Conservation (phyloP, 306 rosid species). For the Acacia melanoxylon region DNA sequence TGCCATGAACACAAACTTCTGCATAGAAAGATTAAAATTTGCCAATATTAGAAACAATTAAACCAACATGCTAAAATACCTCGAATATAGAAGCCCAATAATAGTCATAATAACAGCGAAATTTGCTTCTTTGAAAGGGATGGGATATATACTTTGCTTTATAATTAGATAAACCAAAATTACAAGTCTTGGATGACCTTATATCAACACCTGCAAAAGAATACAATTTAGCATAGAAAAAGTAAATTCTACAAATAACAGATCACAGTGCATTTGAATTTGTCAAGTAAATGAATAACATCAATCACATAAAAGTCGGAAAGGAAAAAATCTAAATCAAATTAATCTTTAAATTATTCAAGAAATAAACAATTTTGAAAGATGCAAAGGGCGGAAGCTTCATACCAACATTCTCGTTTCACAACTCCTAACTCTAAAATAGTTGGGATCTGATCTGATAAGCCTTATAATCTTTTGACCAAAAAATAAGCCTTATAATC, state of each 20-base stretch:
- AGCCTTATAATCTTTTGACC: not conserved
- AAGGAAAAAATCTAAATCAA: constrained; percentile 18
- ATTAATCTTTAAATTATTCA: constrained; percentile 3
- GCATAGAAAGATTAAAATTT: constrained; percentile 6
- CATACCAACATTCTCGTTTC: not conserved
- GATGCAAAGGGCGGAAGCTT: not conserved
- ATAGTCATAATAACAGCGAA: constrained; percentile 85
- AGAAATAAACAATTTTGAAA: not conserved
- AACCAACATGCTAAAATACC: constrained; percentile 42
- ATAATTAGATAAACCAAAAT: constrained; percentile 77
- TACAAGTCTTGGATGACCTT: constrained; percentile 89
- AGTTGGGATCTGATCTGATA: not conserved
- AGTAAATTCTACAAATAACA: not conserved
- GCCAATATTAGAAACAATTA: constrained; percentile 19
- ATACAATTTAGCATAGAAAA: constrained; percentile 8
- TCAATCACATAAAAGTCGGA: constrained; percentile 10
- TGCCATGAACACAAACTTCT: not conserved
- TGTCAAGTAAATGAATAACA: not conserved
- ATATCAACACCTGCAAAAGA: constrained; percentile 86
- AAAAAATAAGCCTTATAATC: not conserved
- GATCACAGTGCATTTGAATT: not conserved
- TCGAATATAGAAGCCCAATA: constrained; percentile 93
- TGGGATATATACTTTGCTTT: constrained; percentile 74
- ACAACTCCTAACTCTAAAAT: not conserved
- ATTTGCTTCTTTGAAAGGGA: constrained; percentile 72